Evolutionary conservation across 208 protist genomes (phyloP).

Genomic region (Phytomonas sp.): DNA sequence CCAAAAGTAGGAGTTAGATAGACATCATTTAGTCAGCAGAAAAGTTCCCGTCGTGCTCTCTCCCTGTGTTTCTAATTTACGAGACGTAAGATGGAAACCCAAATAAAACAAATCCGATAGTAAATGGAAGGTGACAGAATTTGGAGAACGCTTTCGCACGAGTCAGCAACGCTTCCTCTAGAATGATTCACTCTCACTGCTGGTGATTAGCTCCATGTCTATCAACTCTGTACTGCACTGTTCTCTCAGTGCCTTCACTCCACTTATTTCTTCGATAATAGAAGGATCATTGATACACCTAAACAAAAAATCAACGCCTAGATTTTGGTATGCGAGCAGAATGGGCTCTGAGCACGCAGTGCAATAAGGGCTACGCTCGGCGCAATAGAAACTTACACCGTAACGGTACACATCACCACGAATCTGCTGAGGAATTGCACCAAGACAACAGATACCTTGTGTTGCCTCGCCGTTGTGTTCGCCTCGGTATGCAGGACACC

Average conservation of each 20-base stretch:
- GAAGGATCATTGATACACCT: slow-evolving; percentile 82
- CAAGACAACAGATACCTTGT: slow-evolving; percentile 32
- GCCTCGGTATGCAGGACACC: slow-evolving; percentile 42
- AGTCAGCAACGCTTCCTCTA: neutral
- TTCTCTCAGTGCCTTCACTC: slow-evolving; percentile 63
- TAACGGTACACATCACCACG: slow-evolving; percentile 85
- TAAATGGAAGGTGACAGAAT: neutral
- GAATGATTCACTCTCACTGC: slow-evolving; percentile 13
- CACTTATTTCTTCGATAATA: slow-evolving; percentile 67
- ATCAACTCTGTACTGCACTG: slow-evolving; percentile 24
- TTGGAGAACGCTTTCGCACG: neutral
- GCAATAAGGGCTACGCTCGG: slow-evolving; percentile 84
- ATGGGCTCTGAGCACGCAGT: slow-evolving; percentile 89
- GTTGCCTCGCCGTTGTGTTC: slow-evolving; percentile 14
- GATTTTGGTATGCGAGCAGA: slow-evolving; percentile 45
- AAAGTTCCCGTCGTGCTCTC: neutral
- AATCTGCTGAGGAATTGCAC: slow-evolving; percentile 81
- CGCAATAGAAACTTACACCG: slow-evolving; percentile 43
- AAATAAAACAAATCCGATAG: neutral
- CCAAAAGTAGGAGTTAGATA: neutral
- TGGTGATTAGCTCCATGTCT: slow-evolving; percentile 20
- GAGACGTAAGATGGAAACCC: neutral
- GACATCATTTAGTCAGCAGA: neutral
- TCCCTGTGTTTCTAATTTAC: neutral
- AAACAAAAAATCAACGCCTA: slow-evolving; percentile 87